phyloP scores from a whole-genome alignment of 2,329 filamentous ascomycete genomes.

The Sporothrix schenckii region DNA sequence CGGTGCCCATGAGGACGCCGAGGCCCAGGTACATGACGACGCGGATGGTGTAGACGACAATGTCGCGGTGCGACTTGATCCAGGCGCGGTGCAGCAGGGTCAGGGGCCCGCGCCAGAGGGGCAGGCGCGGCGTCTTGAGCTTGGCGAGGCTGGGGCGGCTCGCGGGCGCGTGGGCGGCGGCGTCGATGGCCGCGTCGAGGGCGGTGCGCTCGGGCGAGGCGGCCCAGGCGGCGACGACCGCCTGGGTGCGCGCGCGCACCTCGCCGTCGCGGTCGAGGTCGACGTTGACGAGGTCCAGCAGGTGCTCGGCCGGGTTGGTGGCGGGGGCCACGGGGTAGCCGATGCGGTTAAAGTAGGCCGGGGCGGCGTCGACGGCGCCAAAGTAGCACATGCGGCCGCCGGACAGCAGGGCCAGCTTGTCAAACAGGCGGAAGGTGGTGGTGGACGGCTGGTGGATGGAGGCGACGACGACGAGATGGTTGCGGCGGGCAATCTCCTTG shows the following conservation, averaged over 20 bases:
- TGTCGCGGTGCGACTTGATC: conserved; percentile 81
- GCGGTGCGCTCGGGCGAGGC: conserved; percentile 7
- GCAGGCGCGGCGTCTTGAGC: conserved; percentile 45
- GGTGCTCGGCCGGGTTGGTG: conserved; percentile 83
- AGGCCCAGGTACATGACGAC: conserved; percentile 70
- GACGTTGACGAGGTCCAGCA: conserved; percentile 73
- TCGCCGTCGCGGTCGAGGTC: conserved; percentile 65
- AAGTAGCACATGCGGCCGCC: conserved; percentile 82
- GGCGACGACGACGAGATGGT: conserved; percentile 84
- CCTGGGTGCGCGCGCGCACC: conserved; percentile 52
- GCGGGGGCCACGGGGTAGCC: conserved; percentile 65
- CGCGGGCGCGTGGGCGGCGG: conserved; percentile 35
- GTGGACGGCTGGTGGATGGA: conserved; percentile 98
- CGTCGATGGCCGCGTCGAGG: conserved; percentile 33
- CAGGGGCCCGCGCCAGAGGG: conserved; percentile 55
- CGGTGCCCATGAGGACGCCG: conserved; percentile 85
- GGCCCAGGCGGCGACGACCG: conserved; percentile 51
- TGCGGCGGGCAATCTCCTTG: conserved; percentile 69
- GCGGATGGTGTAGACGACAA: conserved; percentile 81
- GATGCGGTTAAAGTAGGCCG: conserved; percentile 75
- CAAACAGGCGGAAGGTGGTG: conserved; percentile 90
- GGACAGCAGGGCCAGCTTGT: conserved; percentile 75
- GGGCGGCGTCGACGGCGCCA: conserved; percentile 70
- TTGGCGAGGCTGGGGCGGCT: conserved; percentile 37
- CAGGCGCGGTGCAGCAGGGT: conserved; percentile 76